phyloP scores from a whole-genome alignment of 2,329 filamentous ascomycete genomes.

The Xylariales sp. region DNA sequence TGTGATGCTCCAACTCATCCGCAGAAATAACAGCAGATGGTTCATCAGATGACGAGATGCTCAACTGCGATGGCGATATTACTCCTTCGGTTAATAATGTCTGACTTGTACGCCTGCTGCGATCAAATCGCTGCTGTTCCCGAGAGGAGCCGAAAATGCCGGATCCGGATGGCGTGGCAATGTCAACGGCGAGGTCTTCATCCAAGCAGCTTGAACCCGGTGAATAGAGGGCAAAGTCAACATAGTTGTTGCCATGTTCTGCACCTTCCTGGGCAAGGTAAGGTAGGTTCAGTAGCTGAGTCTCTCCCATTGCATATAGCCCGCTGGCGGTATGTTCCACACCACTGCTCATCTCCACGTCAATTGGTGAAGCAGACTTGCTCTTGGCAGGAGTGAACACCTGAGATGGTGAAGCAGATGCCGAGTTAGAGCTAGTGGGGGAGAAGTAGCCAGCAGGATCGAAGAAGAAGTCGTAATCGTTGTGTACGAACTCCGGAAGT shows the following conservation, averaged over 20 bases:
- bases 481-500: constrained; percentile 22
- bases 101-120: no score
- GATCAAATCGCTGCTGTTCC: neutral
- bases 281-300: constrained; percentile 26
- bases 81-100: no score
- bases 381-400: constrained; percentile 21
- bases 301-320: neutral
- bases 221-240: constrained; percentile 54
- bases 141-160: no score
- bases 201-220: constrained; percentile 40
- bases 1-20: no score
- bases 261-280: constrained; percentile 33
- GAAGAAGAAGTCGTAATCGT: constrained; percentile 42
- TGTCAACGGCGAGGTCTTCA: no score
- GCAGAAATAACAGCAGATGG: no score
- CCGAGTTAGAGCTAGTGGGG: constrained; percentile 22
- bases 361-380: constrained; percentile 7
- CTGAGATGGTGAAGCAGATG: constrained; percentile 28
- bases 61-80: no score
- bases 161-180: no score
- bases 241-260: constrained; percentile 39
- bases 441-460: constrained; percentile 38
- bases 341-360: constrained; percentile 2
- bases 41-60: no score
- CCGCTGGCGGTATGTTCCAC: neutral